Conservation (phyloP, 371 early-diverging fungal genomes). For the Mucor velutinosus region DNA sequence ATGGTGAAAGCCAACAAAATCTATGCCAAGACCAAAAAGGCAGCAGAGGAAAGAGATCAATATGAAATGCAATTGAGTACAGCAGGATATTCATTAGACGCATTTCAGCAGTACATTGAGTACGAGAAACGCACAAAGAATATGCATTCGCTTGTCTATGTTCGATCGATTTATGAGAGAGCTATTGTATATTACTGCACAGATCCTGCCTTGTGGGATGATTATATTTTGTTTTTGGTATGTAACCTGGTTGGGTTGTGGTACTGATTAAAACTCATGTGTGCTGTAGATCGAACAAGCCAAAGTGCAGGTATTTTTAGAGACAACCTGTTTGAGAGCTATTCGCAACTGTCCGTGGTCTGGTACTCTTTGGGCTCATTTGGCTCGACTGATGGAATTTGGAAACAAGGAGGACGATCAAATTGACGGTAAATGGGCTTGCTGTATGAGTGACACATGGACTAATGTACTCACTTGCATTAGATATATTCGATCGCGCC, state of each 20-base stretch:
- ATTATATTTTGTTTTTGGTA: conserved; percentile 66
- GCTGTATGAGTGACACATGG: neutral
- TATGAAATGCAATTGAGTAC: conserved; percentile 59
- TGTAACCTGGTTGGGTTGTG: neutral
- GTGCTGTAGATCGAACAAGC: conserved; percentile 35
- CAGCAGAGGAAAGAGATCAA: conserved; percentile 48
- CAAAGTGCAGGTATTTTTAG: conserved; percentile 25
- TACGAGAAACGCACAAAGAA: conserved; percentile 38
- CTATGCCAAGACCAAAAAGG: conserved; percentile 48
- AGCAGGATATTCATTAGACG: conserved; percentile 34
- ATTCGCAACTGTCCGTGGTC: conserved; percentile 74
- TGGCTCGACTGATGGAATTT: conserved; percentile 36
- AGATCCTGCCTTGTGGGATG: conserved; percentile 67
- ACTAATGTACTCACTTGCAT: neutral
- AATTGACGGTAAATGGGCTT: conserved; percentile 23
- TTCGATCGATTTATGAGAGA: conserved; percentile 66
- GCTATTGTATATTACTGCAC: conserved; percentile 59
- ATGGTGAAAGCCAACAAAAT: conserved; percentile 59
- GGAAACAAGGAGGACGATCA: conserved; percentile 11
- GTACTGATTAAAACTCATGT: neutral
- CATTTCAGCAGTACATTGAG: conserved; percentile 57
- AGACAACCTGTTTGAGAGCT: conserved; percentile 46
- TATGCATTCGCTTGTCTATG: conserved; percentile 28
- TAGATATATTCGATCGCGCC: conserved; percentile 44
- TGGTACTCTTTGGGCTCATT: conserved; percentile 62